phyloP scores from a whole-genome alignment of 768 basidiomycete genomes.

The Obba rivulosa region DNA sequence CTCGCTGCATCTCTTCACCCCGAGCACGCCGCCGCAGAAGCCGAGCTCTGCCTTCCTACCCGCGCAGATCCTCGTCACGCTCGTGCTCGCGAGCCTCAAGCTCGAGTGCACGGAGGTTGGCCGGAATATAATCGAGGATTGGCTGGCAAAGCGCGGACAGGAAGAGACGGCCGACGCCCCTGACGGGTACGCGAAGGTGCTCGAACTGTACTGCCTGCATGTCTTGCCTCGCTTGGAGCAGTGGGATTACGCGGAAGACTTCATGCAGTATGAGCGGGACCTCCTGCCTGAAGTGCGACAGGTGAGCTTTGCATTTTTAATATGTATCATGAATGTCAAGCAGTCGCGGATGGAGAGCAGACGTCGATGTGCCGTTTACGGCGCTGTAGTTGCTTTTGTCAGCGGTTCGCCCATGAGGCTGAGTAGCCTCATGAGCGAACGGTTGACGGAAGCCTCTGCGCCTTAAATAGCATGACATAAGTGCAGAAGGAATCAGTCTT shows the following conservation, averaged over 20 bases:
- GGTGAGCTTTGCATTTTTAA: conserved; percentile 32
- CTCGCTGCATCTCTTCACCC: conserved; percentile 66
- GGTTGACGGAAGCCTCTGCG: conserved; percentile 28
- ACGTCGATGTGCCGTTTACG: not conserved
- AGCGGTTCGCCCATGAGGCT: conserved; percentile 11
- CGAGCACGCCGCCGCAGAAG: conserved; percentile 30
- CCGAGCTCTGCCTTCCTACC: conserved; percentile 57
- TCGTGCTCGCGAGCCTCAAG: conserved; percentile 67
- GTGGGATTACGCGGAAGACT: conserved; percentile 78
- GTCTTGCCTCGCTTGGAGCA: conserved; percentile 67
- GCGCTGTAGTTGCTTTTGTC: conserved; percentile 2
- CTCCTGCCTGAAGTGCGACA: conserved; percentile 43
- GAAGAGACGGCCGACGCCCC: conserved; percentile 17
- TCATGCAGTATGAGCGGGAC: conserved; percentile 69
- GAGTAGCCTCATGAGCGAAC: conserved; percentile 12
- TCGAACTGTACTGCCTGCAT: conserved; percentile 73
- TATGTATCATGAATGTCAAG: no score
- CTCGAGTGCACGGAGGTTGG: conserved; percentile 56
- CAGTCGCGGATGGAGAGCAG: no score
- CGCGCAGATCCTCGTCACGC: conserved; percentile 60
- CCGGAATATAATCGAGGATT: conserved; percentile 67
- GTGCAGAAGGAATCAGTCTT: conserved; percentile 14
- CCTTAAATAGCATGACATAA: conserved; percentile 34
- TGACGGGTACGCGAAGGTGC: conserved; percentile 61
- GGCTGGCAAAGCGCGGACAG: conserved; percentile 59